Evolutionary conservation across 495 filamentous ascomycete species (phyloP).

Genomic region (Aspergillus conjunctus): DNA sequence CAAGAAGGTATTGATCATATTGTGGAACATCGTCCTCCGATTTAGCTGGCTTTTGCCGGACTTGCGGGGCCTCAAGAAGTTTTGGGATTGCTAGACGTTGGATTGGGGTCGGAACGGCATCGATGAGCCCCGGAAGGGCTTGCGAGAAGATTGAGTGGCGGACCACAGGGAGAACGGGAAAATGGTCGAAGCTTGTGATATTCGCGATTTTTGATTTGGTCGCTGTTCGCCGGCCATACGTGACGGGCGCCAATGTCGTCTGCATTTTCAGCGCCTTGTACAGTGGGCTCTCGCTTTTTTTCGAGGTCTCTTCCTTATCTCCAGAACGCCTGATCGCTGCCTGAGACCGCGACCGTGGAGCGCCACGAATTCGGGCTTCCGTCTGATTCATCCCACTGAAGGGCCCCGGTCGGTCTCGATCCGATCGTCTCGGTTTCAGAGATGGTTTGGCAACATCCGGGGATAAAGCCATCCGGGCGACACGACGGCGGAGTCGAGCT

Average conservation of each 20-base stretch:
- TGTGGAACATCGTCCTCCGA: constrained; percentile 38
- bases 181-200: constrained; percentile 76
- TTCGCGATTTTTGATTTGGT: constrained; percentile 71
- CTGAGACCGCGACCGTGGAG: constrained; percentile 40
- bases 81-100: constrained; percentile 85
- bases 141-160: constrained; percentile 70
- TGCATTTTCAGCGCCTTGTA: constrained; percentile 97
- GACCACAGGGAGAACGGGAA: constrained; percentile 72
- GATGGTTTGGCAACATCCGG: constrained; percentile 62
- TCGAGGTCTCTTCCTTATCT: constrained; percentile 31
- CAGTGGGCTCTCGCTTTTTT: constrained; percentile 49
- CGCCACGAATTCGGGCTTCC: constrained; percentile 57
- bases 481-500: constrained; percentile 43
- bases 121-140: constrained; percentile 68
- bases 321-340: constrained; percentile 44
- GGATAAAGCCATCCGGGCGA: constrained; percentile 81
- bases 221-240: constrained; percentile 67
- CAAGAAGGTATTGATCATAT: constrained; percentile 79
- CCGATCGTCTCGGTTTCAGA: constrained; percentile 42
- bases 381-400: constrained; percentile 81
- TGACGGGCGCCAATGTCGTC: constrained; percentile 67
- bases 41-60: constrained; percentile 30
- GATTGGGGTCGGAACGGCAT: constrained; percentile 79
- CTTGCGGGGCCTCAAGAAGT: constrained; percentile 56
- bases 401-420: constrained; percentile 56